Evolutionary conservation across 495 filamentous ascomycete species (phyloP).

Genomic region (Penicillium steckii): DNA sequence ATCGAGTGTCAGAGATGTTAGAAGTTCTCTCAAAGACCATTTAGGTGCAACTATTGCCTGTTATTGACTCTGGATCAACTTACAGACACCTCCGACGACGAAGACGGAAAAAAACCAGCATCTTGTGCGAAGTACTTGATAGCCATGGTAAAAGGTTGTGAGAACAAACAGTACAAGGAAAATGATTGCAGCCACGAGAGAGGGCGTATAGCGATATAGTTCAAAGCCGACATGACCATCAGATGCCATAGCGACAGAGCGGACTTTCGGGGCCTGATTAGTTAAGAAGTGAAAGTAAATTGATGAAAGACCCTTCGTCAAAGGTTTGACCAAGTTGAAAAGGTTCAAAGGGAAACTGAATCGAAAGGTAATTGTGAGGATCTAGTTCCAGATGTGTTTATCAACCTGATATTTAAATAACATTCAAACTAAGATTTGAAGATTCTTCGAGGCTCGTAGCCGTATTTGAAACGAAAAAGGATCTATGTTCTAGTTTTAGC

Average conservation of each 20-base stretch:
- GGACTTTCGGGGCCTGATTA: too few species aligned
- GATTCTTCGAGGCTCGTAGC: too few species aligned
- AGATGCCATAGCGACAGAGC: background rate
- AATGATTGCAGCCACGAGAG: slow-evolving; percentile 3
- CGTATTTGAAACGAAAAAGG: too few species aligned
- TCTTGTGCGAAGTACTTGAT: slow-evolving; percentile 36
- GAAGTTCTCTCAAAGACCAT: background rate
- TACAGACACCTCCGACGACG: slow-evolving; percentile 56
- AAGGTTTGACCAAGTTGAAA: too few species aligned
- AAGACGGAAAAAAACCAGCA: slow-evolving; percentile 66
- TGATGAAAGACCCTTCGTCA: too few species aligned
- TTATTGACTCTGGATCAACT: slow-evolving; percentile 13
- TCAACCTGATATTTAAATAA: too few species aligned
- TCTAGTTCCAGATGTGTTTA: too few species aligned
- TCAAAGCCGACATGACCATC: background rate
- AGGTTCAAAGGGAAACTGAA: too few species aligned
- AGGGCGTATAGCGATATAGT: slow-evolving; percentile 13
- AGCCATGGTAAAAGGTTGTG: slow-evolving; percentile 2
- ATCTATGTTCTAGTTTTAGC: too few species aligned
- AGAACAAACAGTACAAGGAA: slow-evolving; percentile 22
- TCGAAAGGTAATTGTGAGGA: too few species aligned
- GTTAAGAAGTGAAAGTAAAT: too few species aligned
- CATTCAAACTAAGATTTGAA: too few species aligned
- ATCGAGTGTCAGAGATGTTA: background rate
- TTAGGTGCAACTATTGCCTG: background rate